phyloP scores from a whole-genome alignment of 345 rosid genomes.

The Leavenworthia alabamica region DNA sequence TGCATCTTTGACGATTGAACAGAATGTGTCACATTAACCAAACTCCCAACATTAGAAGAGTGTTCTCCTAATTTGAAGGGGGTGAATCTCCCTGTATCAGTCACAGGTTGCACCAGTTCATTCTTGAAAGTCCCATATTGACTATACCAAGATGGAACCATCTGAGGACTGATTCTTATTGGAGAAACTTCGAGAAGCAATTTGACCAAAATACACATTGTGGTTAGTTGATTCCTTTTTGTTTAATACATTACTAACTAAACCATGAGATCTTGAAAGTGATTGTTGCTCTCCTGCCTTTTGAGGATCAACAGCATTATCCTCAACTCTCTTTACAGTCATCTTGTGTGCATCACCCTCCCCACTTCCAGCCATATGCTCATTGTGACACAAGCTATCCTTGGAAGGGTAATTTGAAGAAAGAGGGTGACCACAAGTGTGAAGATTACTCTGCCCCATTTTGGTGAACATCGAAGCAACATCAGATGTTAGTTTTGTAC shows the following conservation, averaged over 20 bases:
- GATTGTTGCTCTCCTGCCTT: slow-evolving; percentile 40
- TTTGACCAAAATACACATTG: slow-evolving; percentile 29
- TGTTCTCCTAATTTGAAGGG: slow-evolving; percentile 40
- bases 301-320: slow-evolving; percentile 38
- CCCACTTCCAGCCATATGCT: slow-evolving; percentile 47
- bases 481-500: slow-evolving; percentile 32
- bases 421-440: slow-evolving; percentile 54
- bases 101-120: slow-evolving; percentile 47
- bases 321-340: slow-evolving; percentile 46
- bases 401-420: slow-evolving; percentile 36
- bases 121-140: slow-evolving; percentile 62
- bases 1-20: slow-evolving; percentile 27
- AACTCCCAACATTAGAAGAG: slow-evolving; percentile 35
- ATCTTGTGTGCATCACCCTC: slow-evolving; percentile 44
- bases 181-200: slow-evolving; percentile 33
- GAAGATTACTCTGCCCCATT: slow-evolving; percentile 43
- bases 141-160: slow-evolving; percentile 80
- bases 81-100: slow-evolving; percentile 38
- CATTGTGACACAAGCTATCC: slow-evolving; percentile 43
- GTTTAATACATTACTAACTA: too few species aligned
- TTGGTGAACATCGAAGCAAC: slow-evolving; percentile 25
- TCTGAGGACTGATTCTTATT: slow-evolving; percentile 54
- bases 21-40: slow-evolving; percentile 38
- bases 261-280: too few species aligned
- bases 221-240: too few species aligned